Conservation (phyloP, 176 grass and related monocot species). For the Oryza longistaminata region DNA sequence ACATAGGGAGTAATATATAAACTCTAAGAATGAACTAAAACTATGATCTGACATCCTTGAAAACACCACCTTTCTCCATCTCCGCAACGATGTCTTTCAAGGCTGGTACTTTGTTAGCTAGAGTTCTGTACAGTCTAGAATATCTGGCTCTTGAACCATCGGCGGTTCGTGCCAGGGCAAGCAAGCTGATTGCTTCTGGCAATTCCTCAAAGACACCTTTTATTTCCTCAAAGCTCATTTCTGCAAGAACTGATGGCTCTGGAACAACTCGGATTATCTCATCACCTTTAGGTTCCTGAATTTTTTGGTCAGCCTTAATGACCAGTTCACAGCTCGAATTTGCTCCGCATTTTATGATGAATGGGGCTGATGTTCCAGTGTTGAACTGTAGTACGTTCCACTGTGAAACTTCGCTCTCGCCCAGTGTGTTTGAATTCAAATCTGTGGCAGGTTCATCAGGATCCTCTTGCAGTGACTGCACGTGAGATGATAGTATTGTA, state of each 20-base stretch:
- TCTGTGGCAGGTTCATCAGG: conserved; percentile 51
- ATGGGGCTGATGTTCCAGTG: conserved; percentile 80
- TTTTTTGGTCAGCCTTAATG: conserved; percentile 72
- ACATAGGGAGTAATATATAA: conserved; percentile 34
- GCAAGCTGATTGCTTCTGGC: conserved; percentile 92
- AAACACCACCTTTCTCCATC: conserved; percentile 78
- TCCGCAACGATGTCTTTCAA: conserved; percentile 85
- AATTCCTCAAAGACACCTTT: conserved; percentile 75
- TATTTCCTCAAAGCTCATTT: conserved; percentile 88
- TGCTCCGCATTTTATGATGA: conserved; percentile 96
- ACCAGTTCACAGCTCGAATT: conserved; percentile 88
- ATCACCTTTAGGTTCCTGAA: conserved; percentile 85
- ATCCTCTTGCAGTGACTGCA: conserved; percentile 77
- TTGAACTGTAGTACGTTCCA: conserved; percentile 98
- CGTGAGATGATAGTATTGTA: conserved; percentile 31
- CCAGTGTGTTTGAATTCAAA: conserved; percentile 48
- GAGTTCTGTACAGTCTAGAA: conserved; percentile 95
- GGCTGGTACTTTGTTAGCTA: conserved; percentile 90
- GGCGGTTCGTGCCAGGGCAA: conserved; percentile 86
- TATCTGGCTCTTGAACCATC: conserved; percentile 97
- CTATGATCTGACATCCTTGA: conserved; percentile 88
- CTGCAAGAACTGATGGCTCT: conserved; percentile 72
- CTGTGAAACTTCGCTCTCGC: conserved; percentile 81
- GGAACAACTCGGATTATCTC: conserved; percentile 89
- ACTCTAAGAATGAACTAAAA: conserved; percentile 36